These are phyloP conservation scores for Jacaranda copaia DNA, from an alignment of 257 asterid genomes.

Conservation along the genomic window DNA sequence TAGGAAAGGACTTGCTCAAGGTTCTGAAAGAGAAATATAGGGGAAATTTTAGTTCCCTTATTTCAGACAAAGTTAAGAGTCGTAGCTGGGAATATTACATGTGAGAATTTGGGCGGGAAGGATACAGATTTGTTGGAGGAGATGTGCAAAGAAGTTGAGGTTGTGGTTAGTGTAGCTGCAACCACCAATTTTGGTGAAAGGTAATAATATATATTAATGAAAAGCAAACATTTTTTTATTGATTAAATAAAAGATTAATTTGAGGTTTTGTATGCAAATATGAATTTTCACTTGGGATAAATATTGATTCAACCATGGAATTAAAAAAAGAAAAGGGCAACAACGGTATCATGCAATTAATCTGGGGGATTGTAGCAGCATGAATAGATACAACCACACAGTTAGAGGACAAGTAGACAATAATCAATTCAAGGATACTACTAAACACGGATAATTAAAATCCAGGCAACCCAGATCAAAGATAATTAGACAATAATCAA, in stretches of 20 bases:
- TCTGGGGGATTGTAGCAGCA: no score
- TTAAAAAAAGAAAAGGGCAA: no score
- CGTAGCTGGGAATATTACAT: constrained; percentile 62
- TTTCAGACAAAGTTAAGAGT: constrained; percentile 48
- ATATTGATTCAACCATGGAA: no score
- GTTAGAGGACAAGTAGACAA: no score
- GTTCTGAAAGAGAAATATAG: constrained; percentile 58
- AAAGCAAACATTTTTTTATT: not conserved
- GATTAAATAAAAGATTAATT: not conserved
- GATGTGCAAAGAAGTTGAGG: constrained; percentile 69
- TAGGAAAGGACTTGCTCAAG: constrained; percentile 65
- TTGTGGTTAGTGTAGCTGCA: constrained; percentile 84
- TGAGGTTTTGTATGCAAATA: constrained; percentile 43
- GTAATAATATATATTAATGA: constrained; percentile 38
- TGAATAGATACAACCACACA: no score
- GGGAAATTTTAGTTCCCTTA: constrained; percentile 35
- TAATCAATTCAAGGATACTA: no score
- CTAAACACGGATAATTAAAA: no score
- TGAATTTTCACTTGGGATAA: constrained; percentile 48
- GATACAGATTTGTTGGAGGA: constrained; percentile 61
- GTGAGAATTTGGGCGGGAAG: constrained; percentile 66
- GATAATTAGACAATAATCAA: not conserved
- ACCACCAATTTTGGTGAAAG: constrained; percentile 90
- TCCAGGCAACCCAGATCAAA: no score
- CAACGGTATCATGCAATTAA: no score